Base-by-base conservation (phyloP, 768 basidiomycete genomes). In the Multifurca ochricompacta region DNA sequence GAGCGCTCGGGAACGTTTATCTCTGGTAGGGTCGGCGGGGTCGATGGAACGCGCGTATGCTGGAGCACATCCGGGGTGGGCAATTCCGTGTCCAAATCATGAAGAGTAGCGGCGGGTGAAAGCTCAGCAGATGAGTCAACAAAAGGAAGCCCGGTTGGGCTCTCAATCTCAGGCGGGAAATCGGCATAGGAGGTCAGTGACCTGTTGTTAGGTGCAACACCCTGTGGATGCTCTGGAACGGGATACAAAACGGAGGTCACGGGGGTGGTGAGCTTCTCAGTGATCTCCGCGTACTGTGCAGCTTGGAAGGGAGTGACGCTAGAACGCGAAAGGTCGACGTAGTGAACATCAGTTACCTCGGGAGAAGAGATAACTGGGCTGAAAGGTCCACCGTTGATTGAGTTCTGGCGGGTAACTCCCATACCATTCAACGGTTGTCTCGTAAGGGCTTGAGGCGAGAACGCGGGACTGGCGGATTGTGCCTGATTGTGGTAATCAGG, bases 231-330 rank as follows among this genome's bases (percentile, higher is more conserved):
- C 50, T 58, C 67, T 40, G 57, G 52, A 41, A 59, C 58, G 1
- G 55, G 59, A 37, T 56, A 46, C 25, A 69, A 48, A 37, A 55
- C 56, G 9, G 53, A 46, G 4, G 66, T 64, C 7, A 66, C 63
- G 7, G 62, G 59, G 4, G 61, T 30, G 54, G 79, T 75, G 36
- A 89, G 66, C 18, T 71, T 77, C 61, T 76, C 72, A 5, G 82
- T 78, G 51, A 87, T 87, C 62, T 83, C 85, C 18, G 74, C 78
- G 62, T 88, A 88, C 65, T 89, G 87, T 0, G 74, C 76, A 36
- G 83, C 86, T 63, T 89, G 87, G 74, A 76, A 85, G 0, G 86
- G 85, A 3, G 85, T 81, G 2, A 87, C 78, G 61, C 85, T 86
- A 16, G 81, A 80, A 40, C 87, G 75, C 63, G 69, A 71, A 37